Base-by-base conservation (phyloP, 805 yeast genomes). In the Metschnikowia continentalis region DNA sequence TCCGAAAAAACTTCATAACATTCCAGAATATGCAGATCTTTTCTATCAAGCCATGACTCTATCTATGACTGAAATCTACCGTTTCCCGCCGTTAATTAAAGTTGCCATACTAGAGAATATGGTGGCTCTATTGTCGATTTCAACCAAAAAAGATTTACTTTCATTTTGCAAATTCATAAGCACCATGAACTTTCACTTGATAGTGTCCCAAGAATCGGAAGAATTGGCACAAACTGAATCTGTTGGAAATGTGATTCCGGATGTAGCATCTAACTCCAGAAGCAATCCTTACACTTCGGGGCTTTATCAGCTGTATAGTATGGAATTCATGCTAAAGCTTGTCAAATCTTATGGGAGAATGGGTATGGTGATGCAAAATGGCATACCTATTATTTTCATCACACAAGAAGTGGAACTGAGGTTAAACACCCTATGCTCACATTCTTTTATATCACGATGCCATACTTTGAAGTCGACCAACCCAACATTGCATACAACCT, bases 401-500 rank as follows among this genome's bases (percentile, higher is more conserved):
- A 20, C 46, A 17, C 7, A 42, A 10, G 23, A 42, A 23, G 37
- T 42, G 17, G 20, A 13, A 7, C 19, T 20, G 30, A 42, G 19
- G 32, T 30, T 42, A 23, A 35, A 33, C 2, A 22, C 19, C n/a
- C 23, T 42, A 17, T 19, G 14, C 33, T 40, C 54, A 2, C 37
- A 53, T 5, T 20, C 14, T 13, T 48, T 50, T 33, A 40, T 56
- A 26, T n/a, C 50, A 11, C 53, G 30, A 30, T 2, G 41, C 53
- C 7, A 17, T 2, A 15, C 26, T 15, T 42, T 54, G 43, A 35
- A 19, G 7, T 6, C 22, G 15, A 10, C 14, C 1, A 32, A 48
- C 41, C 32, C 49, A 2, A 3, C 5, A 3, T 36, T 59, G 5
- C 65, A 69, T 1, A 49, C 58, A 36, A 36, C 52, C 52, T 48